Percentiles rank a stretch among this genome's conserved stretches.
phyloP scores from a whole-genome alignment of 1,284 basidiomycete genomes.

The Trichosporon coremiiforme region DNA sequence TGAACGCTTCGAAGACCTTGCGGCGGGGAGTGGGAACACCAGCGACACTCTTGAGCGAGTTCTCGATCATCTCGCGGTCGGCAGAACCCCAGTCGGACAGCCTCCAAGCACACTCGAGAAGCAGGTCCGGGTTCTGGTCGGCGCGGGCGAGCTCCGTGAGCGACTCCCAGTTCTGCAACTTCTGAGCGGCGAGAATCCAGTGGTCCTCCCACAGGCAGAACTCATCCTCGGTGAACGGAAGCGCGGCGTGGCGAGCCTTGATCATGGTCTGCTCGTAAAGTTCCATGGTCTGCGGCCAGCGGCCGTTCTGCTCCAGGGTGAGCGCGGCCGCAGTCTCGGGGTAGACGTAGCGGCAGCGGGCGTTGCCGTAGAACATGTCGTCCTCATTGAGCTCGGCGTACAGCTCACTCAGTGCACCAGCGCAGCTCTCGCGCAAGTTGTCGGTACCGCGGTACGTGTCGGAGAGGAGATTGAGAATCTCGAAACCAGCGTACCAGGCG shows the following conservation, averaged over 20 bases:
- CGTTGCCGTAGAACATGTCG: constrained; percentile 96
- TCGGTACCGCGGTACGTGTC: constrained; percentile 81
- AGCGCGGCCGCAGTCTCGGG: constrained; percentile 90
- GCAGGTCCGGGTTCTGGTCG: constrained; percentile 88
- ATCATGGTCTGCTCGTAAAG: constrained; percentile 90
- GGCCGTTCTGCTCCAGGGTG: constrained; percentile 93
- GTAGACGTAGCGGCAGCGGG: constrained; percentile 85
- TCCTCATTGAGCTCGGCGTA: constrained; percentile 96
- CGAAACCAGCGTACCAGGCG: constrained; percentile 89
- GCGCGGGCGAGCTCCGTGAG: constrained; percentile 88
- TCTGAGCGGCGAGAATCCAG: constrained; percentile 95
- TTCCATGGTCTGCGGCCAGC: constrained; percentile 91
- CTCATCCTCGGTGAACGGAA: constrained; percentile 93
- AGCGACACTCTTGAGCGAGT: constrained; percentile 77
- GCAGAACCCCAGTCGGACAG: constrained; percentile 80
- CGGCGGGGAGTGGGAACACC: constrained; percentile 89
- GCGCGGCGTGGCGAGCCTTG: constrained; percentile 76
- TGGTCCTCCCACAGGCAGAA: constrained; percentile 99
- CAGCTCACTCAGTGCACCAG: constrained; percentile 89
- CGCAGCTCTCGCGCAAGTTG: constrained; percentile 77
- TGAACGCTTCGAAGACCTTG: constrained; percentile 93
- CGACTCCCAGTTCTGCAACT: constrained; percentile 97
- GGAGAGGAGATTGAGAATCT: constrained; percentile 76
- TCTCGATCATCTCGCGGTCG: constrained; percentile 74
- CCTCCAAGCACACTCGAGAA: constrained; percentile 95